Conservation (phyloP, 148 eudicot genomes). For the Gaultheria prostrata region DNA sequence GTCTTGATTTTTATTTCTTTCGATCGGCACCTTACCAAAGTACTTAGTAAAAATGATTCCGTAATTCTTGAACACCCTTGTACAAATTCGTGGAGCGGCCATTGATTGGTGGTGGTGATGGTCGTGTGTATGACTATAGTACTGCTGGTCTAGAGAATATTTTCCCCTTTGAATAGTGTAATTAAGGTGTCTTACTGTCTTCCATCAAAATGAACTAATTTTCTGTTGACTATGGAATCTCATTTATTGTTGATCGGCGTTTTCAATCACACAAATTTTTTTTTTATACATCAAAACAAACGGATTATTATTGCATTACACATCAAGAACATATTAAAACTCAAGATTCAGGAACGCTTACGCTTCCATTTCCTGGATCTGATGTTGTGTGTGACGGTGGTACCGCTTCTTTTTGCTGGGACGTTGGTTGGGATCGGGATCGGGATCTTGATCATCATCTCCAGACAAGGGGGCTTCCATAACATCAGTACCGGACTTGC, state of each 20-base stretch:
- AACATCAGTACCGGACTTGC: constrained; percentile 77
- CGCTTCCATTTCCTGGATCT: constrained; percentile 95
- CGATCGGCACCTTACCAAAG: too few relatives aligned
- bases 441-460: constrained; percentile 32
- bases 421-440: constrained; percentile 84
- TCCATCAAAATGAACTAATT: background rate
- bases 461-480: constrained; percentile 73
- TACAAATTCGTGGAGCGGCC: too few relatives aligned
- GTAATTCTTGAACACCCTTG: too few relatives aligned
- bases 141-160: too few relatives aligned
- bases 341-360: constrained; percentile 24
- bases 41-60: too few relatives aligned
- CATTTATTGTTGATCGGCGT: too few relatives aligned
- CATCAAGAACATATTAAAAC: background rate
- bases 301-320: too few relatives aligned
- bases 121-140: too few relatives aligned
- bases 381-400: constrained; percentile 96
- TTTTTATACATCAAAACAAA: too few relatives aligned
- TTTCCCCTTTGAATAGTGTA: background rate
- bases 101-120: too few relatives aligned
- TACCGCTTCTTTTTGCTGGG: constrained; percentile 80
- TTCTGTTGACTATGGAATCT: too few relatives aligned
- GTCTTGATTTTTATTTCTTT: too few relatives aligned
- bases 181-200: background rate
- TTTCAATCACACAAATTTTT: background rate